phyloP scores from a whole-genome alignment of 1,139 yeast species.

The Blastobotrys persicus region DNA sequence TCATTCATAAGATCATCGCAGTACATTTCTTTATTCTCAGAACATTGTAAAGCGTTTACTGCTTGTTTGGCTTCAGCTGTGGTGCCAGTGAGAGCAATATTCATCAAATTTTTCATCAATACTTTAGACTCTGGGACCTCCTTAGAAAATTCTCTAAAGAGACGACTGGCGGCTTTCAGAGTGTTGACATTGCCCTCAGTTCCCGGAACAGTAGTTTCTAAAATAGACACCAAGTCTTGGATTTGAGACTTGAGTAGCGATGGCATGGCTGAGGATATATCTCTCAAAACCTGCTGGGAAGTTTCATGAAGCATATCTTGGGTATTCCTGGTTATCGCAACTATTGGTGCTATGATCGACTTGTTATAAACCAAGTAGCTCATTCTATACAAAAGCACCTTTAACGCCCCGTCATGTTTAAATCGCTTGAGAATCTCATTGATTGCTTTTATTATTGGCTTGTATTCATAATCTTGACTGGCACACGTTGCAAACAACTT shows the following conservation, averaged over 20 bases:
- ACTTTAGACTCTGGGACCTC: slow-evolving; percentile 40
- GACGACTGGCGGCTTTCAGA: slow-evolving; percentile 61
- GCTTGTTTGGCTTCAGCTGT: slow-evolving; percentile 68
- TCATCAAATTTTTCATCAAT: slow-evolving; percentile 36
- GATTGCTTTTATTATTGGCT: slow-evolving; percentile 56
- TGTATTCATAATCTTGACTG: slow-evolving; percentile 58
- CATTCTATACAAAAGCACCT: slow-evolving; percentile 58
- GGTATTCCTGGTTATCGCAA: slow-evolving; percentile 47
- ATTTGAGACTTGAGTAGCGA: slow-evolving; percentile 62
- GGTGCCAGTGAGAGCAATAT: slow-evolving; percentile 51
- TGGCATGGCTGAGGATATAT: slow-evolving; percentile 62
- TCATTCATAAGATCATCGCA: slow-evolving; percentile 40
- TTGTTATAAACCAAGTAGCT: slow-evolving; percentile 63
- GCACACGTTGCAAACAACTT: slow-evolving; percentile 31
- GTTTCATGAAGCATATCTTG: slow-evolving; percentile 36
- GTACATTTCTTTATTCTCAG: slow-evolving; percentile 42
- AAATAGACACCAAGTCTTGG: slow-evolving; percentile 46
- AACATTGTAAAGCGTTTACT: slow-evolving; percentile 53
- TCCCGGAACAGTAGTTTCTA: slow-evolving; percentile 38
- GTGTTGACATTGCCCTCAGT: slow-evolving; percentile 39
- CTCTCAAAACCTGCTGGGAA: slow-evolving; percentile 56
- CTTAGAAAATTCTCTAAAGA: slow-evolving; percentile 51
- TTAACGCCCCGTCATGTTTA: slow-evolving; percentile 34
- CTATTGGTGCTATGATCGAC: slow-evolving; percentile 57
- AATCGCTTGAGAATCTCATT: slow-evolving; percentile 56